Conservation (phyloP, 495 filamentous ascomycete genomes). For the Podospora conica region DNA sequence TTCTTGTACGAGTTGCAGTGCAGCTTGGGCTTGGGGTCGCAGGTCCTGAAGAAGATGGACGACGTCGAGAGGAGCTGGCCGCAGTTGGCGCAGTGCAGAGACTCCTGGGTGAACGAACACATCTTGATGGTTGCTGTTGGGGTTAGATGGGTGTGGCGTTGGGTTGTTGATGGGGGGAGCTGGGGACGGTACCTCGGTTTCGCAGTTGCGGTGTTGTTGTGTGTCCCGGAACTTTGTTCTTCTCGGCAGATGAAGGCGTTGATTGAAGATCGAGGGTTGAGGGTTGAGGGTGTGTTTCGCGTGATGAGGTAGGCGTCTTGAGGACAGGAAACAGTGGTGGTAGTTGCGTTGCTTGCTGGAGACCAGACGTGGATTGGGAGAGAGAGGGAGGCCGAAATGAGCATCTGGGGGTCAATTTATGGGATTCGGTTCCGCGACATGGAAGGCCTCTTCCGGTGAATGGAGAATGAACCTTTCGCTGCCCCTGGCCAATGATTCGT, state of each 20-base stretch:
- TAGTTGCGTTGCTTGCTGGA: not conserved
- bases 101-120: not conserved
- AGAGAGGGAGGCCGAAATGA: too few species aligned
- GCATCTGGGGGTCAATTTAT: too few species aligned
- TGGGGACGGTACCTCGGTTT: not conserved
- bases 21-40: not conserved
- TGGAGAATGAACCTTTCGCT: too few species aligned
- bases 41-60: not conserved
- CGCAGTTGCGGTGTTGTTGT: not conserved
- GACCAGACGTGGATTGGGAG: not conserved
- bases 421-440: too few species aligned
- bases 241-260: not conserved
- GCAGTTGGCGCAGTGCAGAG: not conserved
- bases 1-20: not conserved
- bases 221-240: not conserved
- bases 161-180: not conserved
- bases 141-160: not conserved
- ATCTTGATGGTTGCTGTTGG: not conserved
- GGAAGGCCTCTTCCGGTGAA: too few species aligned
- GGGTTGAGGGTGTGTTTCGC: not conserved
- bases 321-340: not conserved
- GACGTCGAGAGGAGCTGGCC: not conserved
- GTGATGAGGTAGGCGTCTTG: not conserved
- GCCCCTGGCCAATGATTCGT: too few species aligned
- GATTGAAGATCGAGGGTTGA: not conserved